phyloP scores from a whole-genome alignment of 371 early-diverging fungal genomes.

The Chytridium lagenaria region DNA sequence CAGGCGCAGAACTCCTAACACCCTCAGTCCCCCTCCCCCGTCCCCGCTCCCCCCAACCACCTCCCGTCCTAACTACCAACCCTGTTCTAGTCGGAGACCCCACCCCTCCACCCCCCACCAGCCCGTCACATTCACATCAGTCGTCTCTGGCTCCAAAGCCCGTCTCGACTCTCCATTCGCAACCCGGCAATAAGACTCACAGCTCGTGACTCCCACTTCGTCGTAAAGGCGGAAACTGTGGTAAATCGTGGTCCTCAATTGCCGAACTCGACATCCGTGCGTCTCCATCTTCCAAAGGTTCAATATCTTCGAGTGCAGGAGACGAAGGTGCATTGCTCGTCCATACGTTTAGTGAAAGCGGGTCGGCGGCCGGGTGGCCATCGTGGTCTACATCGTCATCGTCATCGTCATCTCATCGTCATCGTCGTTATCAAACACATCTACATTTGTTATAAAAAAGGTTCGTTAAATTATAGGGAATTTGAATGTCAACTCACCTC shows the following conservation, averaged over 20 bases:
- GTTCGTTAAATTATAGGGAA: too few relatives aligned
- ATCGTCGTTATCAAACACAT: too few relatives aligned
- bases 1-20: conserved; percentile 1
- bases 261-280: not conserved
- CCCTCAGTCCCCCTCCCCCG: not conserved
- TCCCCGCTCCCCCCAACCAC: not conserved
- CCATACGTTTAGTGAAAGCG: too few relatives aligned
- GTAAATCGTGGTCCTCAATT: not conserved
- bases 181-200: not conserved
- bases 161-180: not conserved
- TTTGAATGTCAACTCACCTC: too few relatives aligned
- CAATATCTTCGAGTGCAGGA: too few relatives aligned
- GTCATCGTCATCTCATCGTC: too few relatives aligned
- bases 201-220: conserved; percentile 1
- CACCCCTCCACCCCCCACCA: not conserved
- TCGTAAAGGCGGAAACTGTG: not conserved
- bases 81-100: not conserved
- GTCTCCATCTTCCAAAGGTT: conserved; percentile 4
- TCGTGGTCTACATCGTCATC: too few relatives aligned
- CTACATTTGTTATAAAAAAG: too few relatives aligned
- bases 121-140: not conserved
- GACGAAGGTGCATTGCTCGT: too few relatives aligned
- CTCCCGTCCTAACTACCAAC: not conserved
- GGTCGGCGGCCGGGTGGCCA: too few relatives aligned
- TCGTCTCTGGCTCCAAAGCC: conserved; percentile 14